Conservation (phyloP, 352 stramenopile genomes). For the Pythium brassicae region DNA sequence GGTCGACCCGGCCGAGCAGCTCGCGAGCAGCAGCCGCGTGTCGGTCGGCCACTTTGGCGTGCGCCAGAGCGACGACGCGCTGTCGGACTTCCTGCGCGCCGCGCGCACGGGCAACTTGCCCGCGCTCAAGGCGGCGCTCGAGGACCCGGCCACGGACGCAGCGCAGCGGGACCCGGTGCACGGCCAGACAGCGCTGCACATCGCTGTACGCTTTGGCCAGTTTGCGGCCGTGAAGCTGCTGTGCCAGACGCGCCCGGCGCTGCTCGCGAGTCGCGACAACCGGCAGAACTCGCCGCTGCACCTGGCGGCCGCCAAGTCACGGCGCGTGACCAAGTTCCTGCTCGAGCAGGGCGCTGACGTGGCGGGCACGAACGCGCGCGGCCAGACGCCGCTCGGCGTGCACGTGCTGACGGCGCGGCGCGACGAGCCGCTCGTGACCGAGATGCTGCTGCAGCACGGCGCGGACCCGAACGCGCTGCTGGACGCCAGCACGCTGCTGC, state of each 20-base stretch:
- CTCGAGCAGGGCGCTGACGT: slow-evolving; percentile 68
- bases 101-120: slow-evolving; percentile 65
- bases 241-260: slow-evolving; percentile 47
- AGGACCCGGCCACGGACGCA: slow-evolving; percentile 60
- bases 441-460: slow-evolving; percentile 78
- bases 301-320: slow-evolving; percentile 73
- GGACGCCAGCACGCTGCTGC: slow-evolving; percentile 64
- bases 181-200: slow-evolving; percentile 72
- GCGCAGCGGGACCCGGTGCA: slow-evolving; percentile 62
- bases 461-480: slow-evolving; percentile 63
- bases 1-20: slow-evolving; percentile 10
- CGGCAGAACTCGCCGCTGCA: slow-evolving; percentile 78
- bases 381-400: slow-evolving; percentile 68
- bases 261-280: slow-evolving; percentile 71
- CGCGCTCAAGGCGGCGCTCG: slow-evolving; percentile 43
- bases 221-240: slow-evolving; percentile 69
- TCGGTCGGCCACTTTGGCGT: slow-evolving; percentile 45
- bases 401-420: slow-evolving; percentile 74
- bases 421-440: slow-evolving; percentile 71
- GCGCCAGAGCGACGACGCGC: slow-evolving; percentile 47
- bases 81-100: slow-evolving; percentile 57
- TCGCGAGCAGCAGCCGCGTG: slow-evolving; percentile 28
- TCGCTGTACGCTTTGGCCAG: slow-evolving; percentile 76
- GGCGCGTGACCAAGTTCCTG: slow-evolving; percentile 78
- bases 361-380: slow-evolving; percentile 57